A percentile compares a stretch with the other conserved stretches of the same genome.
Conservation (phyloP, 805 yeast genomes). For the Komagataella populi region DNA sequence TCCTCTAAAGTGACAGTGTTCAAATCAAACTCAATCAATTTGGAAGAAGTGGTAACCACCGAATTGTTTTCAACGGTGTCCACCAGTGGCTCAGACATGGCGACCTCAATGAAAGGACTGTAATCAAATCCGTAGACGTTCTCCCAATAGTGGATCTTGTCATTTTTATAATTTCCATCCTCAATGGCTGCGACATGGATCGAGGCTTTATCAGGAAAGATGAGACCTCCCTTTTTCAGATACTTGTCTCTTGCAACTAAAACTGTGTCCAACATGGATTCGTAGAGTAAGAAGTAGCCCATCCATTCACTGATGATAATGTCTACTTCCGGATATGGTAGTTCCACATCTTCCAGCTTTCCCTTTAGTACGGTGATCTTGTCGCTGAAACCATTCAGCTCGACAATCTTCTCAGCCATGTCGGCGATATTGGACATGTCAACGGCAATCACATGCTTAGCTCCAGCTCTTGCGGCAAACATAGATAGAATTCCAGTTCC, state of each 20-base stretch:
- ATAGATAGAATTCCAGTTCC: constrained; percentile 96
- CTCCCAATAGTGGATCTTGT: constrained; percentile 89
- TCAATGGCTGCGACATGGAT: constrained; percentile 87
- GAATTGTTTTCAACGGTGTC: constrained; percentile 77
- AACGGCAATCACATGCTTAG: constrained; percentile 93
- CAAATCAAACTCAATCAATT: constrained; percentile 72
- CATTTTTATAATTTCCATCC: constrained; percentile 84
- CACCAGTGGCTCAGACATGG: constrained; percentile 89
- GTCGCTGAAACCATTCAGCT: constrained; percentile 71
- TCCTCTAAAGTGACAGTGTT: constrained; percentile 80
- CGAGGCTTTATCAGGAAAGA: constrained; percentile 88
- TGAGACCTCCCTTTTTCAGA: constrained; percentile 70
- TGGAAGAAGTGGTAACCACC: constrained; percentile 59
- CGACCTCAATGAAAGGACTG: constrained; percentile 75
- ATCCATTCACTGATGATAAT: constrained; percentile 97
- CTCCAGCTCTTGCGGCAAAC: constrained; percentile 99
- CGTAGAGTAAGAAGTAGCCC: constrained; percentile 95
- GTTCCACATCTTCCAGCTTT: constrained; percentile 80
- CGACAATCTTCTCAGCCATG: constrained; percentile 86
- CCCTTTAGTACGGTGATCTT: constrained; percentile 84
- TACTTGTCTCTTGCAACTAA: constrained; percentile 88
- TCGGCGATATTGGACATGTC: constrained; percentile 95
- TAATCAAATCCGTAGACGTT: constrained; percentile 96
- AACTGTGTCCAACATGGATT: constrained; percentile 96
- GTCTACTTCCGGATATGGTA: constrained; percentile 84